Evolutionary conservation across 257 asterid genomes (phyloP).

Genomic region (Rehmannia glutinosa): DNA sequence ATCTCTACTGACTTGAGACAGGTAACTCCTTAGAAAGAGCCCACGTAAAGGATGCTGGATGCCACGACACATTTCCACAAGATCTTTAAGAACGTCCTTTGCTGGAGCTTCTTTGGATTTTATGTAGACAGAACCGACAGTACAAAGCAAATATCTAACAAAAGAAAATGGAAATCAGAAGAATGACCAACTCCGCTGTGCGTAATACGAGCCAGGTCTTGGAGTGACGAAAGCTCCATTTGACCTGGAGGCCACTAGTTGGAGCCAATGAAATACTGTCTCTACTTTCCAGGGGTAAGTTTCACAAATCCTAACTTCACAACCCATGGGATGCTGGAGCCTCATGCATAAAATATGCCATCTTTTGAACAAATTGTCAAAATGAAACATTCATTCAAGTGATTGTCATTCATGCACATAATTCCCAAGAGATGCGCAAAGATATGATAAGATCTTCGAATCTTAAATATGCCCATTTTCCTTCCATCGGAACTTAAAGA

Average conservation of each 20-base stretch:
- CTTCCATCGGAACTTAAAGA: not conserved
- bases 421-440: not conserved
- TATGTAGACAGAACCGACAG: constrained; percentile 95
- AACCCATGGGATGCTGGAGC: constrained; percentile 10
- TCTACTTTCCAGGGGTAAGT: not conserved
- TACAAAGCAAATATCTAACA: constrained; percentile 86
- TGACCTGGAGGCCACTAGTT: constrained; percentile 1
- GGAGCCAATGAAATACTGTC: not conserved
- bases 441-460: not conserved
- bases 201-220: not conserved
- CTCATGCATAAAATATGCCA: not conserved
- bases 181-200: no score
- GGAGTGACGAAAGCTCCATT: constrained; percentile 1
- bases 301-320: not conserved
- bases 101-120: constrained; percentile 99
- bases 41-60: constrained; percentile 98
- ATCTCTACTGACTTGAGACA: constrained; percentile 97
- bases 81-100: constrained; percentile 94
- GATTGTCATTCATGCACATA: not conserved
- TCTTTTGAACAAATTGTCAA: not conserved
- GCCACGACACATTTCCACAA: constrained; percentile 98
- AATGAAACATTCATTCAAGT: constrained; percentile 9
- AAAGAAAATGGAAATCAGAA: constrained; percentile 20
- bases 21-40: constrained; percentile 91
- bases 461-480: not conserved